phyloP scores from a whole-genome alignment of 228 moss, liverwort and hornwort species.

The Sphagnum fallax region DNA sequence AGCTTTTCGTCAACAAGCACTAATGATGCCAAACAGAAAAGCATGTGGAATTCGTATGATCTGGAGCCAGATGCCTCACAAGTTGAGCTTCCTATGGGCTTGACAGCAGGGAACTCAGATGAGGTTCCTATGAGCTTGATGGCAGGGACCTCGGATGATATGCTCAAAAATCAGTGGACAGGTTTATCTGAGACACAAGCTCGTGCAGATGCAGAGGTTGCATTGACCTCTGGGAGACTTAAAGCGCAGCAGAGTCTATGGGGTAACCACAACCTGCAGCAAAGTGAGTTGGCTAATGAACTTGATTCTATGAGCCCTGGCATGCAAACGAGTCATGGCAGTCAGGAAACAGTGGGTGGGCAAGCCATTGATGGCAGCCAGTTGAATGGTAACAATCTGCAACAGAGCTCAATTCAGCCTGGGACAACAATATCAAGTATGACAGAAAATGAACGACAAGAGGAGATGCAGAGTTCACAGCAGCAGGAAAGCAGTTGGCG shows the following conservation, averaged over 20 bases:
- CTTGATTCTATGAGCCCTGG: no score
- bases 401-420: constrained; percentile 39
- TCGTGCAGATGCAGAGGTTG: constrained; percentile 42
- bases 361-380: constrained; percentile 37
- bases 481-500: constrained; percentile 79
- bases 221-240: constrained; percentile 44
- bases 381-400: constrained; percentile 53
- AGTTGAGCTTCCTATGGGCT: constrained; percentile 48
- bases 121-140: neutral
- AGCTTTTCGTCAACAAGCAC: constrained; percentile 51
- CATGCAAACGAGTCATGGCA: constrained; percentile 53
- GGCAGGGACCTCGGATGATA: constrained; percentile 31
- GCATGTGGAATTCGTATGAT: constrained; percentile 59
- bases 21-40: constrained; percentile 56
- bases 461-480: constrained; percentile 41
- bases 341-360: constrained; percentile 55
- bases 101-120: constrained; percentile 2
- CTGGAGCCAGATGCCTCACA: constrained; percentile 67
- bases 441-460: constrained; percentile 37
- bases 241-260: constrained; percentile 72
- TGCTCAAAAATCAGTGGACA: constrained; percentile 67
- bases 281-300: constrained; percentile 23
- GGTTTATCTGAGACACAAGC: constrained; percentile 52
- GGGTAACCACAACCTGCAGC: constrained; percentile 66
- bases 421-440: constrained; percentile 39